phyloP scores from a whole-genome alignment of 768 basidiomycete species.

The Pleurotus giganteus region DNA sequence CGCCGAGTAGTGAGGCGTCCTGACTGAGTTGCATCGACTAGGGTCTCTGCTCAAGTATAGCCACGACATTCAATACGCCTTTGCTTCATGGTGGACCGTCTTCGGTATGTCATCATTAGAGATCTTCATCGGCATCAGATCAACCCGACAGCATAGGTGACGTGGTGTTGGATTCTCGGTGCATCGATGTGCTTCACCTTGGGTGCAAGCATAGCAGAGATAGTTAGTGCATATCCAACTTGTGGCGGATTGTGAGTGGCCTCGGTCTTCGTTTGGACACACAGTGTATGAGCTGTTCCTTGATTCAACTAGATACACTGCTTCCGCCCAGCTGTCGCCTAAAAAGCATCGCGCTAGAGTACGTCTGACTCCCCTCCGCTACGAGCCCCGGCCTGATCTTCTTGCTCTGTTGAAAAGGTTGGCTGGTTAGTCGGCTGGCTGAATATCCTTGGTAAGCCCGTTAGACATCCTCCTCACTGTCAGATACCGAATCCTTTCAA shows the following conservation, averaged over 20 bases:
- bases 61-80: slow-evolving; percentile 78
- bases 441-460: slow-evolving; percentile 63
- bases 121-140: background rate
- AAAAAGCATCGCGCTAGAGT: slow-evolving; percentile 63
- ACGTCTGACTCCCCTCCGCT: slow-evolving; percentile 12
- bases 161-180: slow-evolving; percentile 78
- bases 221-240: slow-evolving; percentile 74
- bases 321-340: slow-evolving; percentile 73
- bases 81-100: slow-evolving; percentile 67
- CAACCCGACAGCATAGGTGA: slow-evolving; percentile 33
- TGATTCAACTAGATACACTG: slow-evolving; percentile 58
- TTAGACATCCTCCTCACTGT: background rate
- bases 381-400: background rate
- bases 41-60: slow-evolving; percentile 75
- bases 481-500: slow-evolving; percentile 18
- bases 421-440: slow-evolving; percentile 85
- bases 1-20: background rate
- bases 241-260: slow-evolving; percentile 64
- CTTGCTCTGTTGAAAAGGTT: slow-evolving; percentile 33
- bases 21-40: slow-evolving; percentile 15
- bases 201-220: slow-evolving; percentile 72
- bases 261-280: background rate
- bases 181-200: slow-evolving; percentile 73
- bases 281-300: background rate
- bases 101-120: slow-evolving; percentile 40